A percentile compares a stretch with the other conserved stretches of the same genome.
phyloP scores from a whole-genome alignment of 768 basidiomycete species.

The Serendipita sp. region DNA sequence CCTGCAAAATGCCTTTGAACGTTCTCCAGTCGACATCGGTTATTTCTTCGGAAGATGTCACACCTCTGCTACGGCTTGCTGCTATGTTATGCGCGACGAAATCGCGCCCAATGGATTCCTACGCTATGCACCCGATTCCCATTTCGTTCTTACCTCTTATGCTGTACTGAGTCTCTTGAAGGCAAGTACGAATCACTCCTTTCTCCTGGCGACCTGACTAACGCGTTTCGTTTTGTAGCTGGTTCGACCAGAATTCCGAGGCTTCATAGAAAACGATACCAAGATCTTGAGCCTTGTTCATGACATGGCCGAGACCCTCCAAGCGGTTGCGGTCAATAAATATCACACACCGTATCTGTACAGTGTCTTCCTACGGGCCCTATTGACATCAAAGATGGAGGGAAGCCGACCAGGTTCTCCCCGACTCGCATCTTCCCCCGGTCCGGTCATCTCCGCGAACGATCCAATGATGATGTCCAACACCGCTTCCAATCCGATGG shows the following conservation, averaged over 20 bases:
- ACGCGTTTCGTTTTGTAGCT: conserved; percentile 29
- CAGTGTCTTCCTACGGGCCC: conserved; percentile 62
- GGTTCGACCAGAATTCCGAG: conserved; percentile 67
- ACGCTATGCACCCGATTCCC: conserved; percentile 76
- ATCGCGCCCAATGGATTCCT: conserved; percentile 63
- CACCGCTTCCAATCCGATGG: not conserved
- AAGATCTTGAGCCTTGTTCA: conserved; percentile 53
- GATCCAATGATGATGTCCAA: not conserved
- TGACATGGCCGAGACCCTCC: conserved; percentile 69
- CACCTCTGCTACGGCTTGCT: conserved; percentile 52
- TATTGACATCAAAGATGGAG: conserved; percentile 40
- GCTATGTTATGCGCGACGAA: conserved; percentile 57
- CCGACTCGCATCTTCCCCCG: not conserved
- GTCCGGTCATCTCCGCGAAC: conserved; percentile 4
- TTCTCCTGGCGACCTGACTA: not conserved
- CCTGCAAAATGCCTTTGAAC: conserved; percentile 87
- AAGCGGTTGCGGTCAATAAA: conserved; percentile 57
- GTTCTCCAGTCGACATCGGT: conserved; percentile 50
- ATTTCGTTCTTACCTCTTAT: conserved; percentile 85
- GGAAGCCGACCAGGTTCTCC: conserved; percentile 7
- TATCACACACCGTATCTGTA: conserved; percentile 86
- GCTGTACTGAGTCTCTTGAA: conserved; percentile 85
- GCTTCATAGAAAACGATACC: conserved; percentile 58
- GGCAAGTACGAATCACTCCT: conserved; percentile 29
- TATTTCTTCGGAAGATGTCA: conserved; percentile 77